Conservation (phyloP, 139 green algal species). For the Raphidocelis subcapitata region DNA sequence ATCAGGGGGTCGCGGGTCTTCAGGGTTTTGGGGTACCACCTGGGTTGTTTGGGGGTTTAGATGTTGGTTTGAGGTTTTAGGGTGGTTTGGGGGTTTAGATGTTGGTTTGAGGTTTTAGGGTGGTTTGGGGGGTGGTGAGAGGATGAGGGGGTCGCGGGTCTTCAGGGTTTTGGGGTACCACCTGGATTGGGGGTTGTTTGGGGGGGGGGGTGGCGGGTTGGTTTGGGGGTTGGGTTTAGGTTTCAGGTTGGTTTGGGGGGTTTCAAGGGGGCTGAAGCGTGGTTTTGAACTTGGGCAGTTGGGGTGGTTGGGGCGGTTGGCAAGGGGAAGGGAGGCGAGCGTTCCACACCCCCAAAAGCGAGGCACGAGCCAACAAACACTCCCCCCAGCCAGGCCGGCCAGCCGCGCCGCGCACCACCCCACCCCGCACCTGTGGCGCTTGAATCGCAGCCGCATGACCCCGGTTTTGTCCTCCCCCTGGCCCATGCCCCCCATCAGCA, state of each 20-base stretch:
- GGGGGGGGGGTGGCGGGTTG: background rate
- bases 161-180: conserved; percentile 89
- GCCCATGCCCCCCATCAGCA: conserved; percentile 87
- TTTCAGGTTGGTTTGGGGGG: too few species aligned
- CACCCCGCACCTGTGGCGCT: conserved; percentile 53
- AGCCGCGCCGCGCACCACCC: background rate
- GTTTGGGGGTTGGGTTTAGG: background rate
- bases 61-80: background rate
- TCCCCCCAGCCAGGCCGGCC: too few species aligned
- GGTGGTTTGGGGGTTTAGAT: background rate
- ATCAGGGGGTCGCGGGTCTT: conserved; percentile 96
- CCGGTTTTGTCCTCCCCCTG: conserved; percentile 74
- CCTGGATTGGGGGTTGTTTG: conserved; percentile 23
- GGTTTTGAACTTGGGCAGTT: too few species aligned
- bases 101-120: too few species aligned
- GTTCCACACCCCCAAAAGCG: too few species aligned
- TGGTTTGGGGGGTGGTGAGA: too few species aligned
- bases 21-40: conserved; percentile 78
- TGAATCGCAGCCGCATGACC: conserved; percentile 85
- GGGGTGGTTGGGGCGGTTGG: too few species aligned
- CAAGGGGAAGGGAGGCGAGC: too few species aligned
- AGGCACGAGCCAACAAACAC: too few species aligned
- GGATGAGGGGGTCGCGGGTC: conserved; percentile 90
- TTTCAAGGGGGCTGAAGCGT: too few species aligned
- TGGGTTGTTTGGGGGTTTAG: background rate